Conservation (phyloP, 345 rosid species). For the Orychophragmus violaceus region DNA sequence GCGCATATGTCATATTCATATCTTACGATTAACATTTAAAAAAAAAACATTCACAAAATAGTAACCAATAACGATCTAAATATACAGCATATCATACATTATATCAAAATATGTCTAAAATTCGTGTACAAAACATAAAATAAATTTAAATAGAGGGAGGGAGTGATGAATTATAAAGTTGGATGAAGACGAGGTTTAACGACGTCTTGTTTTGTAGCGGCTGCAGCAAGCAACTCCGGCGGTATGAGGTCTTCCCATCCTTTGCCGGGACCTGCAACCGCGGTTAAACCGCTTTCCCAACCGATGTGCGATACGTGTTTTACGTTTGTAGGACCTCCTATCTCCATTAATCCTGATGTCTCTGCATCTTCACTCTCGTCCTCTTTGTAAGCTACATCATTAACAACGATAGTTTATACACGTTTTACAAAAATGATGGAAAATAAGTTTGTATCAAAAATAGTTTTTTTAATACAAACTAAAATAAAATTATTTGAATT, state of each 20-base stretch:
- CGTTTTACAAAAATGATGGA: too few relatives aligned
- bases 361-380: slow-evolving; percentile 37
- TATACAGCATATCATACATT: background rate
- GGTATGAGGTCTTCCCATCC: slow-evolving; percentile 30
- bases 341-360: slow-evolving; percentile 43
- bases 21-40: background rate
- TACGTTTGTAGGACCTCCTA: slow-evolving; percentile 74
- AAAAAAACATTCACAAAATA: background rate
- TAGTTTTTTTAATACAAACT: too few relatives aligned
- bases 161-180: slow-evolving; percentile 10
- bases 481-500: too few relatives aligned
- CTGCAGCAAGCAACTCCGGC: slow-evolving; percentile 18
- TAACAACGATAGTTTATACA: too few relatives aligned
- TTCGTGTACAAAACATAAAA: background rate
- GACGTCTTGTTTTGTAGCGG: background rate
- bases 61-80: background rate
- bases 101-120: background rate
- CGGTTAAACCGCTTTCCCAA: slow-evolving; percentile 34
- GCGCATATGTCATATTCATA: background rate
- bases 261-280: background rate
- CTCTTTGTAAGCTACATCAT: slow-evolving; percentile 43
- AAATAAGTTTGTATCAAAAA: too few relatives aligned
- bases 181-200: background rate
- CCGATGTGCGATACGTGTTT: slow-evolving; percentile 80
- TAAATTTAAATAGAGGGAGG: background rate